These are phyloP conservation scores for Flaveria robusta DNA, from an alignment of 129 eudicot genomes.

Conservation along the genomic window DNA sequence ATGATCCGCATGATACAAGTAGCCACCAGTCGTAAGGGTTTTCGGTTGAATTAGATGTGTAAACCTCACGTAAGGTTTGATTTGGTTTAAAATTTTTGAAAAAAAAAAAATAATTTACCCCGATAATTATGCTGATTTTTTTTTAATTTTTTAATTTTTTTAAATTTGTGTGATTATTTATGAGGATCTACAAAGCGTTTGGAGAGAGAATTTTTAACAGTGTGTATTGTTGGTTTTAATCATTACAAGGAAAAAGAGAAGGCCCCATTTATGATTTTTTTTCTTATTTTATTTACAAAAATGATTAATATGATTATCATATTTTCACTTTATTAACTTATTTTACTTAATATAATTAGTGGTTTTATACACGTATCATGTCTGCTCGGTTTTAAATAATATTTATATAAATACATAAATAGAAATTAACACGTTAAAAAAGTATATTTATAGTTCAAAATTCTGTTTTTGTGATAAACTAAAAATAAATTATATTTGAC, in stretches of 20 bases:
- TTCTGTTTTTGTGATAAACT: too few relatives aligned
- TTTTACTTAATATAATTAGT: background rate
- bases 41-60: slow-evolving; percentile 43
- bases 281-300: background rate
- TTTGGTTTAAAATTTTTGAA: slow-evolving; percentile 39
- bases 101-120: slow-evolving; percentile 26
- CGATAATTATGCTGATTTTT: slow-evolving; percentile 35
- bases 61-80: slow-evolving; percentile 72
- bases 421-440: too few relatives aligned
- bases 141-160: background rate
- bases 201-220: slow-evolving; percentile 46
- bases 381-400: too few relatives aligned
- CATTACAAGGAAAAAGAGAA: slow-evolving; percentile 28
- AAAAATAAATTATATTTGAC: too few relatives aligned
- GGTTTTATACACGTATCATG: background rate
- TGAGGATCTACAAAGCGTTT: slow-evolving; percentile 39
- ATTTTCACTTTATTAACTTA: background rate
- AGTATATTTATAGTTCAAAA: too few relatives aligned
- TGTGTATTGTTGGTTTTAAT: slow-evolving; percentile 41
- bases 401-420: too few relatives aligned
- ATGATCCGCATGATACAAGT: slow-evolving; percentile 61
- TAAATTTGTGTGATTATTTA: slow-evolving; percentile 46
- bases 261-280: slow-evolving; percentile 29
- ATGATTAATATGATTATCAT: background rate
- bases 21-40: slow-evolving; percentile 57